These are phyloP conservation scores for Ceratobasidium sp. DNA, from an alignment of 1,284 basidiomycete genomes.

Conservation along the genomic window DNA sequence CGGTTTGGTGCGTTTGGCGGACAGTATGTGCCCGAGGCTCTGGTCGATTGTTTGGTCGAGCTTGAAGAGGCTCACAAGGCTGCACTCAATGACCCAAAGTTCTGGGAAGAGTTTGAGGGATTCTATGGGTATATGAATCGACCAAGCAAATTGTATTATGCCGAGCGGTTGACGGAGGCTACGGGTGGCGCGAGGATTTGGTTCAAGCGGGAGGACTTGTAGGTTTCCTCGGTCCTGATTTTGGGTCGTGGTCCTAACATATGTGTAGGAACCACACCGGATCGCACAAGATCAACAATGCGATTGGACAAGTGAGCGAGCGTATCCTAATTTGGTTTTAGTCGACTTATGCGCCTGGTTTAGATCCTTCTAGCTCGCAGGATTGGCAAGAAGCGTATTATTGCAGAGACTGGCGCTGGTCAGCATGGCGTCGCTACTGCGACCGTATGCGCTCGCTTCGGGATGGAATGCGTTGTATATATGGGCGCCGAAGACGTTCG, in stretches of 20 bases:
- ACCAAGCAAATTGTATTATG: slow-evolving; percentile 75
- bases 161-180: slow-evolving; percentile 75
- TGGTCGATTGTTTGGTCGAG: slow-evolving; percentile 90
- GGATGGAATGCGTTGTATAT: slow-evolving; percentile 93
- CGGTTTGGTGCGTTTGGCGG: slow-evolving; percentile 97
- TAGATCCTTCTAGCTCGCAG: slow-evolving; percentile 91
- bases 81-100: slow-evolving; percentile 87
- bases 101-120: slow-evolving; percentile 91
- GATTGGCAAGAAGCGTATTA: slow-evolving; percentile 95
- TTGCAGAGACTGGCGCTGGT: slow-evolving; percentile 98
- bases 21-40: slow-evolving; percentile 94
- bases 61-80: slow-evolving; percentile 89
- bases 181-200: slow-evolving; percentile 93
- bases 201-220: slow-evolving; percentile 97
- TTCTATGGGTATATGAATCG: slow-evolving; percentile 91
- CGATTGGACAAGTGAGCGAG: slow-evolving; percentile 86
- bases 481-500: slow-evolving; percentile 99
- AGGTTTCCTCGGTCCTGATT: slow-evolving; percentile 53
- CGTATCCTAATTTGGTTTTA: slow-evolving; percentile 46
- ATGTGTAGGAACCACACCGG: slow-evolving; percentile 86
- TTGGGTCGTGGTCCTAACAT: slow-evolving; percentile 36
- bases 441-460: slow-evolving; percentile 96
- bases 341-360: not conserved
- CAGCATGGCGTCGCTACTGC: slow-evolving; percentile 99
- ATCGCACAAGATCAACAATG: slow-evolving; percentile 97